Evolutionary conservation across 2,329 filamentous ascomycete genomes (phyloP), one percentile per base, ranked within the genome.

Genomic region (Fusarium multiceps): DNA sequence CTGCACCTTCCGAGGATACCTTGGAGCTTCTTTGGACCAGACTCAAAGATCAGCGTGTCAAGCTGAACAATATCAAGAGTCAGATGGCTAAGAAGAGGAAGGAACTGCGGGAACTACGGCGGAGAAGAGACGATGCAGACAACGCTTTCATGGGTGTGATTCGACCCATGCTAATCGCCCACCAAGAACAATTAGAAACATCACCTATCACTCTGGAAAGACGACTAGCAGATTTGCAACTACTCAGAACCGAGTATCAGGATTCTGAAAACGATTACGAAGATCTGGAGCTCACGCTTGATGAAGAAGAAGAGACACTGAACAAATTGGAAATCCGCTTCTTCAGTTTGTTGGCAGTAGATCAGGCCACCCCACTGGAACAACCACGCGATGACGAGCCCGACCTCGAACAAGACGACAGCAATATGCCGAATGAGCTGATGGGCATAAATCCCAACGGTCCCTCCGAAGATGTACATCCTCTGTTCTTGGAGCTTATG

Each of bases 401-500:
- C 3, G 59, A 65, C n/a, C 37, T 47, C 8, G 68, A 65, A 13
- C 23, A 64, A 37, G 42, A 51, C 12, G 42, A 49, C 8, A 55
- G 67, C 10, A 72, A 76, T 25, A 61, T 79, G 34, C 81, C 80
- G 6, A 63, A 75, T 16, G 75, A 78, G 40, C 67, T 82, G 5
- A 72, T 73, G 48, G 81, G 81, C 3, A 82, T 82, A 10, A 77
- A 76, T 6, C 72, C 73, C 1, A 69, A 78, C 27, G 77, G 78
- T 1, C 75, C 78, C 7, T 66, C 73, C 2, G 80, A 82, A 56
- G 82, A 83, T 41, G 72, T 82, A 3, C 85, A 87, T 63, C 85
- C 85, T 4, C 75, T 84, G 5, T 87, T 86, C 67, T 69, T 77
- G 13, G 75, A 81, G 20, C 78, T 87, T 8, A 78, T 83, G 18